Conservation (phyloP, 2,329 filamentous ascomycete genomes). For the Ophiostoma perfectum region DNA sequence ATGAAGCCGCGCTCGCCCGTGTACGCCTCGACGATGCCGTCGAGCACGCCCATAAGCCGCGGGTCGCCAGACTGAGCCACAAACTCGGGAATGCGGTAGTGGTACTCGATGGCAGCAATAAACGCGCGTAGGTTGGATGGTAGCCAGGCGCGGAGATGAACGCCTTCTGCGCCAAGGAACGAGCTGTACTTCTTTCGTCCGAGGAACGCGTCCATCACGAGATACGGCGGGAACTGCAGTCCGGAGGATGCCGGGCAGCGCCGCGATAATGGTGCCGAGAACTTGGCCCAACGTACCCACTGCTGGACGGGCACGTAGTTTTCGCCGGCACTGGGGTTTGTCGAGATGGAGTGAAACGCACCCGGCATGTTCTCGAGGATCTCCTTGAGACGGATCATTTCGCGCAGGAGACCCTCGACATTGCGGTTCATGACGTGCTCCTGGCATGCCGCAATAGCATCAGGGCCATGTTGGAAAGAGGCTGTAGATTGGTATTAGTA, state of each 20-base stretch:
- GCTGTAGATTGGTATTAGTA: conserved; percentile 29
- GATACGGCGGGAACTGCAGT: conserved; percentile 47
- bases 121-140: conserved; percentile 51
- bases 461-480: conserved; percentile 47
- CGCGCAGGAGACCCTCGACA: conserved; percentile 45
- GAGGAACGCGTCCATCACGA: conserved; percentile 52
- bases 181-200: conserved; percentile 47
- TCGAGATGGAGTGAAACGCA: conserved; percentile 50
- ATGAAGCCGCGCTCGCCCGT: conserved; percentile 52
- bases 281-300: conserved; percentile 46
- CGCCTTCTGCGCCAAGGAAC: conserved; percentile 47
- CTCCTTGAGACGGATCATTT: conserved; percentile 48
- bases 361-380: conserved; percentile 50
- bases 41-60: conserved; percentile 47
- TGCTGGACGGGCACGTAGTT: conserved; percentile 46
- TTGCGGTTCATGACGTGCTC: conserved; percentile 51
- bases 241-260: conserved; percentile 48
- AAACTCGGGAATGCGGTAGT: conserved; percentile 50
- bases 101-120: conserved; percentile 50
- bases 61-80: conserved; percentile 47
- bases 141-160: conserved; percentile 50
- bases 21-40: conserved; percentile 52
- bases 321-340: conserved; percentile 48
- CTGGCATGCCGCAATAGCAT: conserved; percentile 49
- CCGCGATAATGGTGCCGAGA: conserved; percentile 36